Conservation (phyloP, 2,329 filamentous ascomycete genomes). For the Trichoderma harzianum region DNA sequence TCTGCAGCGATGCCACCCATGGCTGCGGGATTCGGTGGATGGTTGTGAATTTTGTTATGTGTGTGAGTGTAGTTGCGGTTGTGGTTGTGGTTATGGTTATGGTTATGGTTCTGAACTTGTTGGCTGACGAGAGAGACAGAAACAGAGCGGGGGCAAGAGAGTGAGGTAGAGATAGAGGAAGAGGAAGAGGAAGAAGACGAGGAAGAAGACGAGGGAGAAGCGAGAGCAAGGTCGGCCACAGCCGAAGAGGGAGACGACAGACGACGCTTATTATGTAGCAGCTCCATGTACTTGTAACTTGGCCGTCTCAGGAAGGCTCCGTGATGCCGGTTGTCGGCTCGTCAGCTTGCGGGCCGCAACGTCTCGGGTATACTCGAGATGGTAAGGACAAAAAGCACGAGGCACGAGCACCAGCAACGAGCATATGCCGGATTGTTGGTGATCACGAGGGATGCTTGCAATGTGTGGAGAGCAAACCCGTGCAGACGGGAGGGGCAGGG, state of each 20-base stretch:
- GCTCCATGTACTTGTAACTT: background rate
- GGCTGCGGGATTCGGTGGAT: background rate
- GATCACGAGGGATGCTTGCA: conserved; percentile 13
- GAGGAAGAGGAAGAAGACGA: background rate
- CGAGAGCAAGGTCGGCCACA: background rate
- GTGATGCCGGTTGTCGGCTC: conserved; percentile 14
- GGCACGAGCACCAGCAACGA: background rate
- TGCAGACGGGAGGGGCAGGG: conserved; percentile 4
- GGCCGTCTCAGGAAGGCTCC: conserved; percentile 8
- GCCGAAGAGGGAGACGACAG: background rate
- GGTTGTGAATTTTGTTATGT: background rate
- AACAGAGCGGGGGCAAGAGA: background rate
- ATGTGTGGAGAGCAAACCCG: conserved; percentile 15
- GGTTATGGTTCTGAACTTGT: background rate
- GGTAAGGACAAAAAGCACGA: background rate
- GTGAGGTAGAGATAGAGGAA: background rate
- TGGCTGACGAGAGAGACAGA: background rate
- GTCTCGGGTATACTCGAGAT: background rate
- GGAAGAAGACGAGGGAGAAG: background rate
- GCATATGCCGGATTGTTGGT: background rate
- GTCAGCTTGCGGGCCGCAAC: conserved; percentile 10
- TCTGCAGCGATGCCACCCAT: conserved; percentile 10
- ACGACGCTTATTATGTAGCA: conserved; percentile 5
- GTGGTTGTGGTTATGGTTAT: background rate
- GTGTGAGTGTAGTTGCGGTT: background rate